Evolutionary conservation across 331 rosid genomes (phyloP).

Genomic region (Dryas integrifolia): DNA sequence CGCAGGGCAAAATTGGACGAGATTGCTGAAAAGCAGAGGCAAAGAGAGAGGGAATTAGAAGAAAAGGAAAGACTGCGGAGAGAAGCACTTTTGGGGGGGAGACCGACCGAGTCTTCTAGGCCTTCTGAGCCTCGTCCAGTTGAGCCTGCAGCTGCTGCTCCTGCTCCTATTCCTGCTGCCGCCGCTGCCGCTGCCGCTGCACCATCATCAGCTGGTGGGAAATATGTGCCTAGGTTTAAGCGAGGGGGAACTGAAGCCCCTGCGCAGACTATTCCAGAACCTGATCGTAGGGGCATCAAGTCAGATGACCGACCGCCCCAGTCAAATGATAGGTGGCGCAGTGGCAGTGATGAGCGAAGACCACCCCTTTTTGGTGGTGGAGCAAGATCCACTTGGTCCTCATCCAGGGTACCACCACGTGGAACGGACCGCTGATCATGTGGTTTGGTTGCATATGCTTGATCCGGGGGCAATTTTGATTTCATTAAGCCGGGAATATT

Average conservation of each 20-base stretch:
- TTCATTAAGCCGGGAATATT: slow-evolving; percentile 1
- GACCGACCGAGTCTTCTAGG: slow-evolving; percentile 40
- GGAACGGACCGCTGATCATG: slow-evolving; percentile 45
- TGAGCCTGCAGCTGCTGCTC: slow-evolving; percentile 48
- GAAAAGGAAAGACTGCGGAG: slow-evolving; percentile 69
- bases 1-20: slow-evolving; percentile 64
- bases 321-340: slow-evolving; percentile 70
- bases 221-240: slow-evolving; percentile 64
- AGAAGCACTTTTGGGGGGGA: slow-evolving; percentile 57
- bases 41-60: slow-evolving; percentile 70
- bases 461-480: slow-evolving; percentile 16
- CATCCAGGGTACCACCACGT: slow-evolving; percentile 50
- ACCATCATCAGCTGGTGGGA: slow-evolving; percentile 38
- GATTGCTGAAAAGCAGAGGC: slow-evolving; percentile 78
- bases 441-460: slow-evolving; percentile 5
- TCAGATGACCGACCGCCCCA: slow-evolving; percentile 40
- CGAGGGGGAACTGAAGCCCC: slow-evolving; percentile 42
- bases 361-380: slow-evolving; percentile 40
- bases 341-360: slow-evolving; percentile 43
- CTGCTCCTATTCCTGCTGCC: slow-evolving; percentile 37
- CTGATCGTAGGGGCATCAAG: slow-evolving; percentile 62
- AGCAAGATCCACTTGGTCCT: slow-evolving; percentile 75
- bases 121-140: slow-evolving; percentile 43
- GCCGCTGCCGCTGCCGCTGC: slow-evolving; percentile 20
- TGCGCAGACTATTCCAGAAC: slow-evolving; percentile 43